phyloP scores from a whole-genome alignment of 2,329 filamentous ascomycete species.

The Exophiala alcalophila region DNA sequence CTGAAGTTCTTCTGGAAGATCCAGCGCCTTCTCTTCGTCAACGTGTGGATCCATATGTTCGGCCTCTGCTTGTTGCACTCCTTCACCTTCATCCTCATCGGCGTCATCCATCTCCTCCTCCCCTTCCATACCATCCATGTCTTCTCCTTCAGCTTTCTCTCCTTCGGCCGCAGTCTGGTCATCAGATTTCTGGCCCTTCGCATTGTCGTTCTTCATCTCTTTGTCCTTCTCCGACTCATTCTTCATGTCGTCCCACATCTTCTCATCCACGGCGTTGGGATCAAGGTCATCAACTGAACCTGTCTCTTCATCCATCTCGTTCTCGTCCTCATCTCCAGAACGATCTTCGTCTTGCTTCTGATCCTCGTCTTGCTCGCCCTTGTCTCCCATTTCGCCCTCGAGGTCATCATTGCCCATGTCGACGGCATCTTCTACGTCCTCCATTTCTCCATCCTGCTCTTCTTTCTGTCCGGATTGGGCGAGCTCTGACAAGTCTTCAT shows the following conservation, averaged over 20 bases:
- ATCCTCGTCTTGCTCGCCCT: constrained; percentile 41
- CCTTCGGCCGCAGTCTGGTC: constrained; percentile 63
- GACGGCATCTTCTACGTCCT: constrained; percentile 47
- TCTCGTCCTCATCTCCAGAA: constrained; percentile 61
- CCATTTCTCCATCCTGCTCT: constrained; percentile 50
- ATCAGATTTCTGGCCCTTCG: constrained; percentile 52
- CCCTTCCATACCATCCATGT: constrained; percentile 60
- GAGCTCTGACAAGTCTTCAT: constrained; percentile 88
- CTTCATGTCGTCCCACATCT: constrained; percentile 88
- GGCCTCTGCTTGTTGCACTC: constrained; percentile 59
- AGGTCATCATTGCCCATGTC: constrained; percentile 77
- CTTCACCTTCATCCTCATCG: constrained; percentile 51
- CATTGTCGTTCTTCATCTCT: constrained; percentile 73
- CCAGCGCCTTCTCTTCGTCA: constrained; percentile 76
- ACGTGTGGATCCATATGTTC: constrained; percentile 71
- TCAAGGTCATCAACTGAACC: constrained; percentile 90
- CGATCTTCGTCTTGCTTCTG: constrained; percentile 60
- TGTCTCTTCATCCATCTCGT: constrained; percentile 80
- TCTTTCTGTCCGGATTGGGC: constrained; percentile 69
- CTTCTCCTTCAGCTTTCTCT: constrained; percentile 47
- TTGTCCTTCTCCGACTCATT: constrained; percentile 55
- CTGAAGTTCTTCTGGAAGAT: constrained; percentile 84
- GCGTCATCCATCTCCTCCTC: constrained; percentile 48
- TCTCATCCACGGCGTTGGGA: constrained; percentile 88
- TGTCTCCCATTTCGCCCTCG: constrained; percentile 75